Base-by-base conservation (phyloP, 2,329 filamentous ascomycete species). In the Penicillium sp. region DNA sequence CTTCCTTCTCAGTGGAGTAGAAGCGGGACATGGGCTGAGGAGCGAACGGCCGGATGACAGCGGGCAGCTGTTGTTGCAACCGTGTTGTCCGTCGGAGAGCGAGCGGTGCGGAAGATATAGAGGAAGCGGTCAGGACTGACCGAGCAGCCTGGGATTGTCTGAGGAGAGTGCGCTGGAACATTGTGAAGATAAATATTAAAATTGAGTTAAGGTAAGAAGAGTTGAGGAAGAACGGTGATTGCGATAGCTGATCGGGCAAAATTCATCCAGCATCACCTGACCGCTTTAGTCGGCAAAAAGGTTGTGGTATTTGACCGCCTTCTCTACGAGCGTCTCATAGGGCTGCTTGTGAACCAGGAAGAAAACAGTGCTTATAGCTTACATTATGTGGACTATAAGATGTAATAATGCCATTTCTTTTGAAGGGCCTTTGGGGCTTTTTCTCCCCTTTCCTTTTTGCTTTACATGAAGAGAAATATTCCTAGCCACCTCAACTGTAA, bases 121-220 rank as follows among this genome's bases (percentile, higher is more conserved):
- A 61, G n/a, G 48, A 46, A 24, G 55, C 18, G 18, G 50, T 37
- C 32, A 69, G 54, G 34, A 60, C 56, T 47, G 68, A 68, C 55
- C 63, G 63, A 44, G 61, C 61, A 46, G 63, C 66, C 59, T 67
- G 67, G 42, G 63, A 63, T 57, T 73, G 70, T 66, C 69, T 67
- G 49, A 73, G 52, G 43, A 74, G 49, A 44, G 66, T 62, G 58
- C 67, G 66, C 55, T 69, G 67, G 58, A 74, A 66, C 71, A 74
- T 74, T 46, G 32, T 64, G 58, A 51, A 14, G 28, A 41, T 39
- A 24, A 34, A 34, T 44, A 35, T 31, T 34, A 44, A 8, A 35
- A 48, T 46, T 48, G 41, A 41, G 40, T 23, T 42, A 35, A 38
- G n/a, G 27, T 26, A 39, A 41, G 18, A 39, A 41, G 18, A 38